phyloP scores from a whole-genome alignment of 2,329 filamentous ascomycete genomes.

The Scopulariopsis brevicaulis region DNA sequence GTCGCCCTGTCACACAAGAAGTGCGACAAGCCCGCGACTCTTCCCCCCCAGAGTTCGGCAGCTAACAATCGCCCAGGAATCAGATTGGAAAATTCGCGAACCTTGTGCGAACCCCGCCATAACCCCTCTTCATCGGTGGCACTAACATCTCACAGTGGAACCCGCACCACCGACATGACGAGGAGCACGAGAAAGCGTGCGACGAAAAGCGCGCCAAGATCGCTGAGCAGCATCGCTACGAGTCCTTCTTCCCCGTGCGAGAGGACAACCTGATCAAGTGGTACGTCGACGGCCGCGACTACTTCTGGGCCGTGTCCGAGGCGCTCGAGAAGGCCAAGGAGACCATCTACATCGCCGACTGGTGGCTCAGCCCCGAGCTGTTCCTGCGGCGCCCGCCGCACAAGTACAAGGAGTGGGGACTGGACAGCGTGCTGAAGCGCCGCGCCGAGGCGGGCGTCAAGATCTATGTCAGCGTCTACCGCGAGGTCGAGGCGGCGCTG shows the following conservation, averaged over 20 bases:
- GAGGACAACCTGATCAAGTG: slow-evolving; percentile 85
- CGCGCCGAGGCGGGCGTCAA: slow-evolving; percentile 88
- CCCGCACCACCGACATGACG: slow-evolving; percentile 81
- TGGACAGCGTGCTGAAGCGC: slow-evolving; percentile 80
- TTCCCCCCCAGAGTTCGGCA: background rate
- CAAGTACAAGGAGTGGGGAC: slow-evolving; percentile 70
- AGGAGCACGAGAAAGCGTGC: slow-evolving; percentile 75
- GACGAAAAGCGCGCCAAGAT: slow-evolving; percentile 70
- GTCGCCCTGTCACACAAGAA: slow-evolving; percentile 47
- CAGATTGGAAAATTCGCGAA: slow-evolving; percentile 54
- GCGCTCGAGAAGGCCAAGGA: slow-evolving; percentile 86
- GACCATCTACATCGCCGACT: slow-evolving; percentile 91
- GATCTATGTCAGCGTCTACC: slow-evolving; percentile 88
- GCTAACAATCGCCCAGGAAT: slow-evolving; percentile 19
- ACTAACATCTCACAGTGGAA: slow-evolving; percentile 50
- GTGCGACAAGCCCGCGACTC: slow-evolving; percentile 19
- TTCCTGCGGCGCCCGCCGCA: slow-evolving; percentile 79
- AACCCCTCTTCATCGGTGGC: background rate
- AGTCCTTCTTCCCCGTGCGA: slow-evolving; percentile 82
- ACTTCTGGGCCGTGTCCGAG: slow-evolving; percentile 86
- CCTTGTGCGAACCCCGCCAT: slow-evolving; percentile 25
- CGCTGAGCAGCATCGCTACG: slow-evolving; percentile 65
- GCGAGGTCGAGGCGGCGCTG: slow-evolving; percentile 69
- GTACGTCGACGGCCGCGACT: slow-evolving; percentile 94
- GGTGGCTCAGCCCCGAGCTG: slow-evolving; percentile 89